Conservation (phyloP, 2,329 filamentous ascomycete species). For the Teratosphaeria destructans region DNA sequence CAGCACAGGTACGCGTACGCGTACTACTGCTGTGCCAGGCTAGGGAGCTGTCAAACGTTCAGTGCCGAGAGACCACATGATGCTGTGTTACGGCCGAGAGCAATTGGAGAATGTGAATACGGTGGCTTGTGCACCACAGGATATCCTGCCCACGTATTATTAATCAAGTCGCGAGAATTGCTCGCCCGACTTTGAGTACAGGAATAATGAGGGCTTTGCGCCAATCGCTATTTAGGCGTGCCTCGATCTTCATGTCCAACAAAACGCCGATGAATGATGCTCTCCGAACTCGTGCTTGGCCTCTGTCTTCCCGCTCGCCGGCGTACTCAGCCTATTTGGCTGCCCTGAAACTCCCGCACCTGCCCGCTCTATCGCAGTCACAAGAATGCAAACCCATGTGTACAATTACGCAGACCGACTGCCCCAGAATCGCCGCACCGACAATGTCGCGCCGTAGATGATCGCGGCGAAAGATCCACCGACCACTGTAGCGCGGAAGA, state of each 20-base stretch:
- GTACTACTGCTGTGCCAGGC: not conserved
- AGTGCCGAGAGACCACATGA: not conserved
- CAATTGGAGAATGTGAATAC: not conserved
- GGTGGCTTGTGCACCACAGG: not conserved
- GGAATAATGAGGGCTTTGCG: not conserved
- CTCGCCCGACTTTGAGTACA: not conserved
- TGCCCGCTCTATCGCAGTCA: not conserved
- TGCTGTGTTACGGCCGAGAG: not conserved
- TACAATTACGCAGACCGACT: conserved; percentile 1
- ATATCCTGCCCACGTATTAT: not conserved
- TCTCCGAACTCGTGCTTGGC: not conserved
- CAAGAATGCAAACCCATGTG: not conserved
- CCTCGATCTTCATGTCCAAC: not conserved
- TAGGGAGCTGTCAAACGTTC: not conserved
- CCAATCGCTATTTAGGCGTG: not conserved
- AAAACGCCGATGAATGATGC: not conserved
- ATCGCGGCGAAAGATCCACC: conserved; percentile 39
- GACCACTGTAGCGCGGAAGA: conserved; percentile 41
- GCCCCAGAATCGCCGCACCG: conserved; percentile 24
- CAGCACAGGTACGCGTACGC: not conserved
- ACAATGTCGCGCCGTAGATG: conserved; percentile 25
- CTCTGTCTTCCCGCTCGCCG: not conserved
- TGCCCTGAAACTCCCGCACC: not conserved
- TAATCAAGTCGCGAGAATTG: not conserved
- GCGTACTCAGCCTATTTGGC: not conserved